Conservation (phyloP, 805 yeast genomes). For the Suhomyces kilbournensis region DNA sequence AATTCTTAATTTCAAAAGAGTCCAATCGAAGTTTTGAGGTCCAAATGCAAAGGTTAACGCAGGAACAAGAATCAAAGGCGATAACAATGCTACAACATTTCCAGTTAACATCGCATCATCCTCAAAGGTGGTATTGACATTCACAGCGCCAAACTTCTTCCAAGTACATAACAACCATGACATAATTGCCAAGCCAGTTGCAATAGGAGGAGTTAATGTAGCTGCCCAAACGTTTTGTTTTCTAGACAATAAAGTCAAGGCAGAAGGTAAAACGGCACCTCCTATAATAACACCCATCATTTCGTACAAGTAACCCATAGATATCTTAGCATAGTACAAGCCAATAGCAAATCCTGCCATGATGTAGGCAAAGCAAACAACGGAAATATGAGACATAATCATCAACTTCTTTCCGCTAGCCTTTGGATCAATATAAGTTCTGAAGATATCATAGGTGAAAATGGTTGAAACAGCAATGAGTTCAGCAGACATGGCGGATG, state of each 20-base stretch:
- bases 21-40: slow-evolving; percentile 75
- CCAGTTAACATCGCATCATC: slow-evolving; percentile 91
- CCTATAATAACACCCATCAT: slow-evolving; percentile 88
- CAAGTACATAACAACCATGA: slow-evolving; percentile 46
- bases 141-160: slow-evolving; percentile 29
- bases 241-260: slow-evolving; percentile 59
- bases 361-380: slow-evolving; percentile 51
- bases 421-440: slow-evolving; percentile 72
- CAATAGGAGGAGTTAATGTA: slow-evolving; percentile 70
- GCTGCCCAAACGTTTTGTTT: slow-evolving; percentile 71
- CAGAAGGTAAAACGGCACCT: slow-evolving; percentile 79
- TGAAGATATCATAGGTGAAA: slow-evolving; percentile 81
- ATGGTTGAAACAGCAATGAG: slow-evolving; percentile 84
- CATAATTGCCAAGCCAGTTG: slow-evolving; percentile 70
- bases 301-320: slow-evolving; percentile 85
- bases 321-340: slow-evolving; percentile 72
- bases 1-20: slow-evolving; percentile 50
- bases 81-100: slow-evolving; percentile 74
- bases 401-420: slow-evolving; percentile 77
- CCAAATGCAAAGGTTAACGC: slow-evolving; percentile 60
- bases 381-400: slow-evolving; percentile 62
- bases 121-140: slow-evolving; percentile 56
- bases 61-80: slow-evolving; percentile 69
- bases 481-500: slow-evolving; percentile 90
- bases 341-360: slow-evolving; percentile 88